Conservation (phyloP, 164 flowering plant genomes). For the Brasenia schreberi region DNA sequence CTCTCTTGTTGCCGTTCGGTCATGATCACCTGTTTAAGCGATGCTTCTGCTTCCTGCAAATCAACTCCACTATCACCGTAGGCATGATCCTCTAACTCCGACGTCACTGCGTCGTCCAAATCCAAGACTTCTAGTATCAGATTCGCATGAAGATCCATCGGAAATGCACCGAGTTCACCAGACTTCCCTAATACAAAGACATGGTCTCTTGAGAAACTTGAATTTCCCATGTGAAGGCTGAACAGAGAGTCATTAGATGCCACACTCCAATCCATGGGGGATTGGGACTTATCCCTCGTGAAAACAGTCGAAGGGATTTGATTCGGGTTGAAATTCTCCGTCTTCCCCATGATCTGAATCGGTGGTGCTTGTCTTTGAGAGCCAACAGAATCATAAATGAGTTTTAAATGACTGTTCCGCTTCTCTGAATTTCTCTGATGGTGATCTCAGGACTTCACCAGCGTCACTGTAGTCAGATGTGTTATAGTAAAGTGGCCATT, state of each 20-base stretch:
- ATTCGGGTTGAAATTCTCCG: slow-evolving; percentile 25
- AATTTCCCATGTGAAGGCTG: slow-evolving; percentile 61
- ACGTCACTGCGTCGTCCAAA: background rate
- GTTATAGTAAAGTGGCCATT: no score
- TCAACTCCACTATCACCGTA: slow-evolving; percentile 3
- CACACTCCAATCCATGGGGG: slow-evolving; percentile 53
- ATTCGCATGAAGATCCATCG: background rate
- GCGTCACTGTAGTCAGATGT: slow-evolving; percentile 5
- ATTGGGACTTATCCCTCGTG: slow-evolving; percentile 19
- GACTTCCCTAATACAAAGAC: slow-evolving; percentile 15
- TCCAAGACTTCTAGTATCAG: background rate
- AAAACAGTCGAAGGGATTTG: slow-evolving; percentile 68
- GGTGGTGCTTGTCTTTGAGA: slow-evolving; percentile 32
- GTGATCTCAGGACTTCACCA: slow-evolving; percentile 5
- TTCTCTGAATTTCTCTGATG: background rate
- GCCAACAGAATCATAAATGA: slow-evolving; percentile 7
- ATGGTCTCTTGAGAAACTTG: slow-evolving; percentile 55
- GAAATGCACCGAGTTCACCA: slow-evolving; percentile 17
- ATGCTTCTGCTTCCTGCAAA: no score
- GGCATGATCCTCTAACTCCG: background rate
- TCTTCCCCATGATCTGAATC: slow-evolving; percentile 49
- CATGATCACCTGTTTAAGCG: no score
- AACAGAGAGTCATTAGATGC: slow-evolving; percentile 85
- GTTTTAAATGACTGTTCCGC: no score
- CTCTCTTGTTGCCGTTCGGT: no score